phyloP scores from a whole-genome alignment of 2,329 filamentous ascomycete genomes.

The Trichoderma sp. region DNA sequence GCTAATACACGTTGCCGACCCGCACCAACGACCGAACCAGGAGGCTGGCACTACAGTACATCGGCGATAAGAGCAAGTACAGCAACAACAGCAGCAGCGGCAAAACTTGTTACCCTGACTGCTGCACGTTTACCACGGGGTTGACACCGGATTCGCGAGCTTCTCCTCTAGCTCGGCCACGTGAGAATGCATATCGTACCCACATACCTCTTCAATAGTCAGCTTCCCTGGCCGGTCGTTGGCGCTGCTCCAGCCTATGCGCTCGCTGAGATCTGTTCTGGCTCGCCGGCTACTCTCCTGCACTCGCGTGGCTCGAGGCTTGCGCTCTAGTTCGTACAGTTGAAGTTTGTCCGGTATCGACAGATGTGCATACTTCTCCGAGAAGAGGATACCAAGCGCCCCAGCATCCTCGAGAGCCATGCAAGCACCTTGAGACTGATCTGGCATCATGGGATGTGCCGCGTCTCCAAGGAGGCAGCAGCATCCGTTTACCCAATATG shows the following conservation, averaged over 20 bases:
- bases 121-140: neutral
- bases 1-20: neutral
- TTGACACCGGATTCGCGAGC: neutral
- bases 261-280: conserved; percentile 50
- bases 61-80: neutral
- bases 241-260: conserved; percentile 25
- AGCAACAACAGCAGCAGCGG: neutral
- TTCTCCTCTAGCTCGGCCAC: conserved; percentile 21
- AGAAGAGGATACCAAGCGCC: conserved; percentile 57
- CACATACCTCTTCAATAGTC: conserved; percentile 63
- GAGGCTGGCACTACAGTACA: neutral
- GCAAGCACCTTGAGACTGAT: conserved; percentile 64
- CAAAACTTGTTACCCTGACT: neutral
- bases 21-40: neutral
- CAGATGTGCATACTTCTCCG: conserved; percentile 35
- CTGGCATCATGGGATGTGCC: conserved; percentile 64
- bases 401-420: conserved; percentile 64
- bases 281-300: conserved; percentile 51
- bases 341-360: conserved; percentile 42
- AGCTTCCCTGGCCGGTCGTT: conserved; percentile 54
- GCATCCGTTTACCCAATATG: conserved; percentile 45
- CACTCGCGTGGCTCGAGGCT: conserved; percentile 48
- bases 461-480: conserved; percentile 60
- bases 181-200: conserved; percentile 39
- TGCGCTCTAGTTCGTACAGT: conserved; percentile 48